Evolutionary conservation across 2,329 filamentous ascomycete genomes (phyloP).

Genomic region (Ambrosiella cleistominuta): DNA sequence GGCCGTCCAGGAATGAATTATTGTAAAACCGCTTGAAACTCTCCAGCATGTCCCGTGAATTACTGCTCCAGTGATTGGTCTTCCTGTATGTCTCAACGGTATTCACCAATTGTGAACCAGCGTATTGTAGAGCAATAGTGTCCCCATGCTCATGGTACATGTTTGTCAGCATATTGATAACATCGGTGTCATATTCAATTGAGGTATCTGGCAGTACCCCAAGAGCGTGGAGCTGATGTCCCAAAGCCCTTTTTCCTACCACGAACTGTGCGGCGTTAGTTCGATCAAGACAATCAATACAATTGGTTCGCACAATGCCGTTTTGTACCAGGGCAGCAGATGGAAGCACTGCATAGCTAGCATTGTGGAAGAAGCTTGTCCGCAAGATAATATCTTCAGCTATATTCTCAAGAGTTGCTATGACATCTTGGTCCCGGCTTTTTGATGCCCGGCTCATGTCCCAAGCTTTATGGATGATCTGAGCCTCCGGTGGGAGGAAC

Average conservation of each 20-base stretch:
- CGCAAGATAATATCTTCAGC: constrained; percentile 70
- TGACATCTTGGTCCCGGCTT: constrained; percentile 80
- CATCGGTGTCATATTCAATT: constrained; percentile 87
- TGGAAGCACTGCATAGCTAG: constrained; percentile 45
- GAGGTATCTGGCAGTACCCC: constrained; percentile 65
- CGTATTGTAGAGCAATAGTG: constrained; percentile 94
- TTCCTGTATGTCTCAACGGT: constrained; percentile 99
- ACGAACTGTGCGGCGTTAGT: constrained; percentile 98
- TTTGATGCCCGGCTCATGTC: constrained; percentile 97
- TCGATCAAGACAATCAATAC: constrained; percentile 91
- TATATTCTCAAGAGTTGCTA: constrained; percentile 75
- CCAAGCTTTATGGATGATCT: constrained; percentile 88
- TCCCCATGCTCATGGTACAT: constrained; percentile 98
- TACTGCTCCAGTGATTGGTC: constrained; percentile 96
- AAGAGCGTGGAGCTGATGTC: constrained; percentile 78
- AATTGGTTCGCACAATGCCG: constrained; percentile 86
- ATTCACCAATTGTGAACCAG: constrained; percentile 91
- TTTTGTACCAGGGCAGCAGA: constrained; percentile 56
- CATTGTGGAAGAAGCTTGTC: constrained; percentile 92
- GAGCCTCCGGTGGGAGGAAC: constrained; percentile 65
- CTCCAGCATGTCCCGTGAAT: constrained; percentile 96
- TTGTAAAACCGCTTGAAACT: constrained; percentile 99
- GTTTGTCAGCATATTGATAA: constrained; percentile 87
- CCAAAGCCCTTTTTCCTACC: constrained; percentile 84
- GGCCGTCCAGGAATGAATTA: constrained; percentile 94